These are phyloP conservation scores for Ramaria sp. DNA, from an alignment of 768 basidiomycete species.

Conservation along the genomic window DNA sequence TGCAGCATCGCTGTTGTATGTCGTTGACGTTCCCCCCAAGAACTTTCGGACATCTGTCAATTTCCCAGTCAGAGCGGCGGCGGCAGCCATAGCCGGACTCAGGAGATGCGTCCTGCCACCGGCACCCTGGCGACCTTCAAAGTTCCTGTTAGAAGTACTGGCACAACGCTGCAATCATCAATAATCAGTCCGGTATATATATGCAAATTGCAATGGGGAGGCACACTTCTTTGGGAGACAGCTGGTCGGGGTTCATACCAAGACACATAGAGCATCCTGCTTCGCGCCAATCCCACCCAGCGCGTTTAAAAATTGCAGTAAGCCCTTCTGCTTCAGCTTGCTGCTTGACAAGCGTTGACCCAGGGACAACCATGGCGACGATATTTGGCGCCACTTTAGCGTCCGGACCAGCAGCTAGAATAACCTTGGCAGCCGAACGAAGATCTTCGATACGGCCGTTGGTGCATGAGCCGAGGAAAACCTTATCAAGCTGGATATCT, in stretches of 20 bases:
- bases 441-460: conserved; percentile 92
- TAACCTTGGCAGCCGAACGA: conserved; percentile 71
- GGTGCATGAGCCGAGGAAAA: conserved; percentile 92
- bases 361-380: conserved; percentile 86
- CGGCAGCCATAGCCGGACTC: conserved; percentile 88
- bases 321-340: conserved; percentile 87
- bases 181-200: not conserved
- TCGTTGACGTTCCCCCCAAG: conserved; percentile 37
- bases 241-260: conserved; percentile 92
- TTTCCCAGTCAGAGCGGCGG: conserved; percentile 78
- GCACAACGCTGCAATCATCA: conserved; percentile 57
- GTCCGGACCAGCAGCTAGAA: conserved; percentile 61
- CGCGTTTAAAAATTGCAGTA: conserved; percentile 76
- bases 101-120: conserved; percentile 85
- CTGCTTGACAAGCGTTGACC: conserved; percentile 82
- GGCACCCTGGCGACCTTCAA: conserved; percentile 81
- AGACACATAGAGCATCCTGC: conserved; percentile 95
- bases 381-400: conserved; percentile 66
- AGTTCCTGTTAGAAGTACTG: conserved; percentile 88
- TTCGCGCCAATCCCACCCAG: conserved; percentile 92
- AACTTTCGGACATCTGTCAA: conserved; percentile 79
- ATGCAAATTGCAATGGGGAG: not conserved
- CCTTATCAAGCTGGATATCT: conserved; percentile 73
- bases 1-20: conserved; percentile 33
- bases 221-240: conserved; percentile 48